A percentile compares a stretch with the other conserved stretches of the same genome.
These are phyloP conservation scores for Lachancea mirantina DNA, from an alignment of 805 yeast genomes.

Conservation along the genomic window DNA sequence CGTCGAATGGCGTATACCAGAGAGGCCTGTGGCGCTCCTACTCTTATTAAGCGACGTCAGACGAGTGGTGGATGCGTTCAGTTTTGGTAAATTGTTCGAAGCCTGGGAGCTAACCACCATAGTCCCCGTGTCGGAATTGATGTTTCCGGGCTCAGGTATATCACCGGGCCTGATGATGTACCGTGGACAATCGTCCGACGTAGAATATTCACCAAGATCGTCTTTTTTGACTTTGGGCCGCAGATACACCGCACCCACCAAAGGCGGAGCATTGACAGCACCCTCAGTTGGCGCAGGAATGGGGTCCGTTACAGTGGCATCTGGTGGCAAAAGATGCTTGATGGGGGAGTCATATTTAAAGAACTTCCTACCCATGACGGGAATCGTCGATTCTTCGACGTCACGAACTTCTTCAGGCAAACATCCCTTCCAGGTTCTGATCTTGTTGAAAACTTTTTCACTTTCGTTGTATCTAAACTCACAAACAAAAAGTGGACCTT, in stretches of 20 bases:
- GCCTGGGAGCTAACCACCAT: slow-evolving; percentile 18
- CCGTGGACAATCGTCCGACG: slow-evolving; percentile 41
- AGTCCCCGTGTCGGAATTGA: slow-evolving; percentile 29
- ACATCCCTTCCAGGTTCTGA: slow-evolving; percentile 98
- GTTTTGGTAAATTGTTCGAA: slow-evolving; percentile 18
- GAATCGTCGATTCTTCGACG: slow-evolving; percentile 68
- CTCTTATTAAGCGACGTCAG: slow-evolving; percentile 15
- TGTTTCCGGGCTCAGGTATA: slow-evolving; percentile 30
- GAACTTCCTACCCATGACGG: slow-evolving; percentile 59
- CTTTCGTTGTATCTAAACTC: slow-evolving; percentile 90
- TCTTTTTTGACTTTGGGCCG: slow-evolving; percentile 71
- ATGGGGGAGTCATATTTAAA: slow-evolving; percentile 80
- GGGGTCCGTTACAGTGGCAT: slow-evolving; percentile 65
- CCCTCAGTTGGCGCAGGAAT: slow-evolving; percentile 80
- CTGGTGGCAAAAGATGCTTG: slow-evolving; percentile 64
- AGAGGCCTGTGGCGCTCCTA: slow-evolving; percentile 12
- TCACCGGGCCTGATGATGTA: slow-evolving; percentile 40
- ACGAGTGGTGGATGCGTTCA: slow-evolving; percentile 16
- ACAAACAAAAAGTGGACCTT: slow-evolving; percentile 85
- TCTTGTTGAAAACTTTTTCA: slow-evolving; percentile 85
- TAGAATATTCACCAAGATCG: slow-evolving; percentile 70
- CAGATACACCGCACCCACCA: slow-evolving; percentile 82
- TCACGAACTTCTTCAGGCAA: slow-evolving; percentile 93
- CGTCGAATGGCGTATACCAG: slow-evolving; percentile 16
- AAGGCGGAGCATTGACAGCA: slow-evolving; percentile 85